A percentile compares a stretch with the other conserved stretches of the same genome.
These are phyloP conservation scores for Diddensiella transvaalensis DNA, from an alignment of 805 yeast species.

Conservation along the genomic window DNA sequence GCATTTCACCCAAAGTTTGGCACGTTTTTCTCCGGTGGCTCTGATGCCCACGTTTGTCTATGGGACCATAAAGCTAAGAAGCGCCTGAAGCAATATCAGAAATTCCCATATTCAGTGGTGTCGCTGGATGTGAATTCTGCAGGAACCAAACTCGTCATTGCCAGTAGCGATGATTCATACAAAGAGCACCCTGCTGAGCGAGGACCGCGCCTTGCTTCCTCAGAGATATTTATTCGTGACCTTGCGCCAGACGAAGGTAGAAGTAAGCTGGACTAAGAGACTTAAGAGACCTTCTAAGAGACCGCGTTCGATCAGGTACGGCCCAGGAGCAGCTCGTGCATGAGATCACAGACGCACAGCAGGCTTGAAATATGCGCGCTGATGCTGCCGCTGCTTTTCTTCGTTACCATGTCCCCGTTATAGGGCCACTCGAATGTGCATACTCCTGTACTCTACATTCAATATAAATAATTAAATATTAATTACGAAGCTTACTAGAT, in stretches of 20 bases:
- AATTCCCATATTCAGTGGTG: slow-evolving; percentile 39
- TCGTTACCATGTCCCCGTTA: no score
- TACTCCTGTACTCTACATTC: no score
- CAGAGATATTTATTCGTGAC: slow-evolving; percentile 7
- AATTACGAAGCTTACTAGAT: no score
- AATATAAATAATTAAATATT: no score
- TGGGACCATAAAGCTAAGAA: slow-evolving; percentile 49
- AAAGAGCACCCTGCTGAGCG: slow-evolving; percentile 30
- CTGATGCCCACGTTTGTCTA: slow-evolving; percentile 47
- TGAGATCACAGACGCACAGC: no score
- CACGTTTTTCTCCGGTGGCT: slow-evolving; percentile 50
- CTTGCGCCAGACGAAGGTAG: slow-evolving; percentile 3
- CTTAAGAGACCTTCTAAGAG: no score
- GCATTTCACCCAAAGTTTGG: slow-evolving; percentile 39
- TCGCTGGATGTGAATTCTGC: slow-evolving; percentile 35
- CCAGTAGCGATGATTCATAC: slow-evolving; percentile 48
- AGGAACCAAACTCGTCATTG: slow-evolving; percentile 41
- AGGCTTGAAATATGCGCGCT: no score
- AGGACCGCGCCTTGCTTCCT: slow-evolving; percentile 12
- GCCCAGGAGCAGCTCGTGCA: no score
- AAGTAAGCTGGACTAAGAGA: neutral
- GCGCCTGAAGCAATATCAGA: slow-evolving; percentile 41
- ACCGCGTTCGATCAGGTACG: no score
- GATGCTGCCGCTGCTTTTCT: no score
- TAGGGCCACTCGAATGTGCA: no score